These are phyloP conservation scores for Colletotrichum sidae DNA, from an alignment of 2,329 filamentous ascomycete genomes.

Conservation along the genomic window DNA sequence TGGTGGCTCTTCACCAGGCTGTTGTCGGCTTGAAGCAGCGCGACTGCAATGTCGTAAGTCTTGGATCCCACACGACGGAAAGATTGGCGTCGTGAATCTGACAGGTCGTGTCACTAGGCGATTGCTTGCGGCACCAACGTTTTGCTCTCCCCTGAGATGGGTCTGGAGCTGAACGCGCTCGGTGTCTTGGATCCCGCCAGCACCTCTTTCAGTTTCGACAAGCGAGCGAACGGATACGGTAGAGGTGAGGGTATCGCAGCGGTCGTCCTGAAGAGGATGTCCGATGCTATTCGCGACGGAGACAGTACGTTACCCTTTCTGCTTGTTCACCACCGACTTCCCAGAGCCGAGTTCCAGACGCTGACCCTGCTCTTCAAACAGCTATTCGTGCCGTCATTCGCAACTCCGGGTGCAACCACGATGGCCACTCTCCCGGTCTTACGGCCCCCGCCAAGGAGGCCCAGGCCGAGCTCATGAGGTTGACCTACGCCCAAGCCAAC, in stretches of 20 bases:
- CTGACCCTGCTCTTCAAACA: too few relatives aligned
- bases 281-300: slow-evolving; percentile 41
- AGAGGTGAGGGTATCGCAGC: slow-evolving; percentile 71
- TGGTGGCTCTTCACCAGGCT: slow-evolving; percentile 59
- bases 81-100: too few relatives aligned
- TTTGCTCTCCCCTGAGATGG: slow-evolving; percentile 20
- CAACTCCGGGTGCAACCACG: slow-evolving; percentile 49
- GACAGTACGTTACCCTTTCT: too few relatives aligned
- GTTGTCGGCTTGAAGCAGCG: slow-evolving; percentile 32
- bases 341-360: too few relatives aligned
- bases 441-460: slow-evolving; percentile 44
- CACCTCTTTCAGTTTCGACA: slow-evolving; percentile 55
- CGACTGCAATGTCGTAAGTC: slow-evolving; percentile 16
- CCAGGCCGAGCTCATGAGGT: slow-evolving; percentile 49
- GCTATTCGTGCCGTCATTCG: slow-evolving; percentile 47
- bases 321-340: too few relatives aligned
- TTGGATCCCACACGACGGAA: too few relatives aligned
- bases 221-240: slow-evolving; percentile 70
- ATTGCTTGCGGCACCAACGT: slow-evolving; percentile 22
- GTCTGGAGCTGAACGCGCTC: slow-evolving; percentile 12
- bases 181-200: slow-evolving; percentile 17
- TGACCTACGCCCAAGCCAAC: slow-evolving; percentile 46
- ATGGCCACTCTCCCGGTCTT: slow-evolving; percentile 56
- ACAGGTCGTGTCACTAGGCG: not conserved
- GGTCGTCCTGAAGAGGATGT: slow-evolving; percentile 68